Evolutionary conservation across 352 stramenopile species (phyloP).

Genomic region (Globisporangium sylvaticum): DNA sequence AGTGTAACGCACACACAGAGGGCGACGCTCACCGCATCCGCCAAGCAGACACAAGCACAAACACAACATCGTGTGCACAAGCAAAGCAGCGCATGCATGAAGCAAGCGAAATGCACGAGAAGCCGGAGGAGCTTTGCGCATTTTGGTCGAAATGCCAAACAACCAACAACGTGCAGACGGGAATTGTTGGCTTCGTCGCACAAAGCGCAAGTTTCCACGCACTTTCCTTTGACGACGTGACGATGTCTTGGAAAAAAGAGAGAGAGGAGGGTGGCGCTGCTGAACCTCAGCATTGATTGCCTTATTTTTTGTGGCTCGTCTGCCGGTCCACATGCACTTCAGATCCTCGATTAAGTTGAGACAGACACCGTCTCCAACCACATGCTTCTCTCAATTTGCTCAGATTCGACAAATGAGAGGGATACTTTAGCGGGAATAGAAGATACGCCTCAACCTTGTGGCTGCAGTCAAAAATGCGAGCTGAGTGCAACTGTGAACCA

Average conservation of each 20-base stretch:
- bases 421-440: constrained; percentile 1
- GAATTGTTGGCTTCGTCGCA: background rate
- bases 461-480: background rate
- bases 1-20: background rate
- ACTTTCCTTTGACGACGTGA: background rate
- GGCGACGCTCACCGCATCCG: background rate
- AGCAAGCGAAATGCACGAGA: background rate
- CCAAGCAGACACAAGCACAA: background rate
- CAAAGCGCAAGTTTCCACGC: constrained; percentile 4
- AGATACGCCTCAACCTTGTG: background rate
- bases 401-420: background rate
- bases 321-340: background rate
- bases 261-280: background rate
- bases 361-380: background rate
- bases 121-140: background rate
- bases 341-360: background rate
- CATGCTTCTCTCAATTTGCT: background rate
- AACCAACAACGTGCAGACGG: background rate
- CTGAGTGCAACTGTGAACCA: background rate
- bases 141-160: background rate
- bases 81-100: background rate
- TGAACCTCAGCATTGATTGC: background rate
- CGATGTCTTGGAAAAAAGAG: background rate
- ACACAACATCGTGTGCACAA: too few species aligned
- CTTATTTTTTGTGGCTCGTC: constrained; percentile 6